These are phyloP conservation scores for Phytophthora citrophthora DNA, from an alignment of 352 stramenopile genomes.

Conservation along the genomic window DNA sequence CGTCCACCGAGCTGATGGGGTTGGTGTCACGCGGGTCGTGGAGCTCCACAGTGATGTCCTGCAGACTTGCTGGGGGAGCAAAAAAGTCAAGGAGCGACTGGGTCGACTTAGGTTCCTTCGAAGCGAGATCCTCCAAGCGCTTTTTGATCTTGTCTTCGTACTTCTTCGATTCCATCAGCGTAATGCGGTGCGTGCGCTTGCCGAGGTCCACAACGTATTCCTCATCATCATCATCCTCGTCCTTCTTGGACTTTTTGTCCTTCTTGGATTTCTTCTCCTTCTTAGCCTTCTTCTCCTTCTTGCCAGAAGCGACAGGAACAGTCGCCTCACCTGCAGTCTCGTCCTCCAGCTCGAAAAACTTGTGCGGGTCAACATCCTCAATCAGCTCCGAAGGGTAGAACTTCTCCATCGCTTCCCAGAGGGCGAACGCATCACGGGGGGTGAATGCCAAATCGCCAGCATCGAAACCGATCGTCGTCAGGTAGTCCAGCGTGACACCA, in stretches of 20 bases:
- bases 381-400: constrained; percentile 82
- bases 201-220: constrained; percentile 73
- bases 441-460: constrained; percentile 93
- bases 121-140: constrained; percentile 88
- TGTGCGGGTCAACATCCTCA: constrained; percentile 93
- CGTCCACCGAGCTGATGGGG: constrained; percentile 64
- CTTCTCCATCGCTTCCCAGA: constrained; percentile 93
- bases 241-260: constrained; percentile 62
- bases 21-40: constrained; percentile 56
- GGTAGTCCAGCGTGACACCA: constrained; percentile 85
- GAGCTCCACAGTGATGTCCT: constrained; percentile 62
- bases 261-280: constrained; percentile 75
- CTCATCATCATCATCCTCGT: constrained; percentile 67
- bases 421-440: constrained; percentile 95
- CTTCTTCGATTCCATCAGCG: constrained; percentile 96
- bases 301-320: constrained; percentile 38
- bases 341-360: constrained; percentile 91
- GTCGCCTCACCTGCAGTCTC: constrained; percentile 28
- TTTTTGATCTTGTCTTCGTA: constrained; percentile 98
- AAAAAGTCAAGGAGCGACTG: constrained; percentile 86
- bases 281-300: constrained; percentile 60
- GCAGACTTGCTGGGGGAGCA: constrained; percentile 65
- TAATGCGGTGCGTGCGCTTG: constrained; percentile 93
- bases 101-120: constrained; percentile 90
- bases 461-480: constrained; percentile 84